Evolutionary conservation across 1,284 basidiomycete species (phyloP).

Genomic region (Tausonia pullulans): DNA sequence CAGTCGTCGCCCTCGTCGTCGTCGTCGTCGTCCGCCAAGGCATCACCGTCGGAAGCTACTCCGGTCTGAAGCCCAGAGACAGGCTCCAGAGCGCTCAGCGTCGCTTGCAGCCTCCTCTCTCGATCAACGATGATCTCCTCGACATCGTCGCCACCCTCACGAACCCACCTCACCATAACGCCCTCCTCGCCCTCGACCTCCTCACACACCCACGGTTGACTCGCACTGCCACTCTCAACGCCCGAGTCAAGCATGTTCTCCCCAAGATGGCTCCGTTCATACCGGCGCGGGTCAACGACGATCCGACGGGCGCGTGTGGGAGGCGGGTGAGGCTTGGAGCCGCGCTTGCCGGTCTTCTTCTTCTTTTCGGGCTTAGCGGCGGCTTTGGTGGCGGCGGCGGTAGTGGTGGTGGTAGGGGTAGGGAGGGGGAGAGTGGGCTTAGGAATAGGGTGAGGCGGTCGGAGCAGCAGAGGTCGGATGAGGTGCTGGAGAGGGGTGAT

Average conservation of each 20-base stretch:
- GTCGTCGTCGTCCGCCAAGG: constrained; percentile 40
- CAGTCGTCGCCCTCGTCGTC: constrained; percentile 35
- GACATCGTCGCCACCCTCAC: neutral
- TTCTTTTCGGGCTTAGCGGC: neutral
- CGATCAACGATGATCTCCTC: neutral
- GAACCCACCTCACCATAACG: constrained; percentile 6
- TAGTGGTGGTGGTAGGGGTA: neutral
- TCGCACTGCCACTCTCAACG: neutral
- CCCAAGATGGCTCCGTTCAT: constrained; percentile 10
- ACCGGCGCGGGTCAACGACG: constrained; percentile 14
- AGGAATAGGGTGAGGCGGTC: constrained; percentile 12
- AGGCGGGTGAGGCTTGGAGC: neutral
- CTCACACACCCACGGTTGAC: constrained; percentile 6
- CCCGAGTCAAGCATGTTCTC: constrained; percentile 10
- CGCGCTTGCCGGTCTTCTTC: constrained; percentile 13
- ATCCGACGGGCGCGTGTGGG: constrained; percentile 7
- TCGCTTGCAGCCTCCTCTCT: neutral
- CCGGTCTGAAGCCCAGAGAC: neutral
- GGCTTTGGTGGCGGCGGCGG: neutral
- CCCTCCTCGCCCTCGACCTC: constrained; percentile 4
- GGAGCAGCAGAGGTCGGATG: constrained; percentile 13
- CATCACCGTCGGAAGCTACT: constrained; percentile 26
- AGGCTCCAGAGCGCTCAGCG: neutral
- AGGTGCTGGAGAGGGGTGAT: constrained; percentile 16
- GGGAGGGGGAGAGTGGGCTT: constrained; percentile 8